Conservation (phyloP, 305 asterid species). For the Fraxinus angustifolia region DNA sequence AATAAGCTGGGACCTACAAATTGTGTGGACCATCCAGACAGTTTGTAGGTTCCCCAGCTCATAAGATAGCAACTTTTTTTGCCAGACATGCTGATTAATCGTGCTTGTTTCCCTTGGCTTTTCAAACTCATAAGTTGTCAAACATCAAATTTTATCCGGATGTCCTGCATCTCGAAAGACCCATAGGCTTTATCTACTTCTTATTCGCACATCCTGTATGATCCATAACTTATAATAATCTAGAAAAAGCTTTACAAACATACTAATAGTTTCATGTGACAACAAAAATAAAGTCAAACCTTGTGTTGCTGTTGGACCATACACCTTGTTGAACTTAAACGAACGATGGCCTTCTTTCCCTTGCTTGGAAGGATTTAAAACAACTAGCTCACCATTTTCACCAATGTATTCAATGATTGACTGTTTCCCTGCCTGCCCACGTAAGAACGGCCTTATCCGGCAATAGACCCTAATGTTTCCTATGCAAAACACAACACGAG, state of each 20-base stretch:
- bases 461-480: conserved; percentile 95
- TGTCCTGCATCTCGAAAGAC: background rate
- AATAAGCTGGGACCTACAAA: background rate
- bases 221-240: background rate
- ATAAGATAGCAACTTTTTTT: background rate
- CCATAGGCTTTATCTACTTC: background rate
- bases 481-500: conserved; percentile 33
- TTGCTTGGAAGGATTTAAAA: conserved; percentile 71
- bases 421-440: conserved; percentile 68
- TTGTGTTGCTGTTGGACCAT: conserved; percentile 70
- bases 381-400: conserved; percentile 72
- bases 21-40: background rate
- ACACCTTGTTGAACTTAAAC: conserved; percentile 79
- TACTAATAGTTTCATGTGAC: background rate
- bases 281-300: conserved; percentile 37
- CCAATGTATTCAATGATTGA: conserved; percentile 65
- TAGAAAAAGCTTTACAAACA: background rate
- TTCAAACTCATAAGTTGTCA: background rate
- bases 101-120: background rate
- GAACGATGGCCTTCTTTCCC: conserved; percentile 84
- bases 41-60: background rate
- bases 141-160: background rate
- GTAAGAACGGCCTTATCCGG: conserved; percentile 76
- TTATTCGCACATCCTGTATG: background rate
- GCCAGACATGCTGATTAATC: background rate